Evolutionary conservation across 331 rosid species (phyloP).

Genomic region (Arachis monticola): DNA sequence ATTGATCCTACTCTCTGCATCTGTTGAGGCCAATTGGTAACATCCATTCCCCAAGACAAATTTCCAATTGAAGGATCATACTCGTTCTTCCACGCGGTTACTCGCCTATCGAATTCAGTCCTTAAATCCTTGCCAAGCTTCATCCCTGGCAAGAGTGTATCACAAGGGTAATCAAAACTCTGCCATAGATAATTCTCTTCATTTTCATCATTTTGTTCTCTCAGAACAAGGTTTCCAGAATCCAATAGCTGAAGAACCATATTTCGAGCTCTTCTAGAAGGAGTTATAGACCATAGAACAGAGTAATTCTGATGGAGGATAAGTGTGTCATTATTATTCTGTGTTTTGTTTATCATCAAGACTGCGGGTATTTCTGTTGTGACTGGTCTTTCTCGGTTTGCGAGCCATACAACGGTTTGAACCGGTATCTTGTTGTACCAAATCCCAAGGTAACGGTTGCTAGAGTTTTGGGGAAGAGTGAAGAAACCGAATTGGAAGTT

Average conservation of each 20-base stretch:
- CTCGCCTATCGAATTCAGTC: slow-evolving; percentile 12
- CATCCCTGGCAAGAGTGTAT: slow-evolving; percentile 47
- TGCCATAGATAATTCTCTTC: slow-evolving; percentile 45
- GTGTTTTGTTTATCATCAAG: slow-evolving; percentile 33
- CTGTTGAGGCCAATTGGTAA: neutral
- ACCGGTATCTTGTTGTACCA: slow-evolving; percentile 55
- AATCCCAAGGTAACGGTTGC: slow-evolving; percentile 50
- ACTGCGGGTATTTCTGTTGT: slow-evolving; percentile 3
- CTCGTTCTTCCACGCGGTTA: slow-evolving; percentile 45
- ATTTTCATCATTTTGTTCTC: slow-evolving; percentile 25
- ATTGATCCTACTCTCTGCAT: slow-evolving; percentile 10
- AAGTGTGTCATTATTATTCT: neutral
- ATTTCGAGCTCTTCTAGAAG: slow-evolving; percentile 20
- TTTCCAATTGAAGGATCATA: slow-evolving; percentile 23
- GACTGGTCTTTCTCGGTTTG: slow-evolving; percentile 48
- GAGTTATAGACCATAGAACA: slow-evolving; percentile 42
- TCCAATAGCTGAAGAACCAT: slow-evolving; percentile 47
- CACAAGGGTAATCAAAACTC: slow-evolving; percentile 48
- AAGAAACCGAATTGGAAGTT: slow-evolving; percentile 50
- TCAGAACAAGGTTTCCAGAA: slow-evolving; percentile 49
- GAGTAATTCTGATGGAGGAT: slow-evolving; percentile 33
- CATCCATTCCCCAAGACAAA: neutral
- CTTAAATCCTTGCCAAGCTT: slow-evolving; percentile 48
- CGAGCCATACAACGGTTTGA: slow-evolving; percentile 50
- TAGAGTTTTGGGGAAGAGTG: slow-evolving; percentile 44